Base-by-base conservation (phyloP, 495 filamentous ascomycete species). In the Annulohypoxylon moriforme region DNA sequence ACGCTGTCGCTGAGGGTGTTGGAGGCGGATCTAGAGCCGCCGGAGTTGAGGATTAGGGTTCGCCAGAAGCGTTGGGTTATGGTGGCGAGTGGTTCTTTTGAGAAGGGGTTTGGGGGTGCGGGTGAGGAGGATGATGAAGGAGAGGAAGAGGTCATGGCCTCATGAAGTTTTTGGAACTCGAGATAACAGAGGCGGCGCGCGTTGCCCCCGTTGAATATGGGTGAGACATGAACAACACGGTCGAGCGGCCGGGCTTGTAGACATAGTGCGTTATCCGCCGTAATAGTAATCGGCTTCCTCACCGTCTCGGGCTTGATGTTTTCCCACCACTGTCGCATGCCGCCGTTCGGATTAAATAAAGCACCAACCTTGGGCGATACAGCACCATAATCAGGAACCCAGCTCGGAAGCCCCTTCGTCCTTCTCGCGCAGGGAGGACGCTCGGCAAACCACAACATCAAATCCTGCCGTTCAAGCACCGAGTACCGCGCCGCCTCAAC, bases 351-450 rank as follows among this genome's bases (percentile, higher is more conserved):
- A 24, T 61, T 62, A 44, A 63, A 63, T 2, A 40, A 22, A 2
- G 0, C 4, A 24, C 10, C 14, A 5, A 16, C 52, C 24, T 34
- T 22, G 1, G 71, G 71, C 25, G 56, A 49, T 7, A 62, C 36
- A 29, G 71, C 53, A 50, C 60, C 58, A 44, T 60, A 77, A 42
- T 77, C 75, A 0, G 72, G 67, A n/a, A 73, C 75, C 75, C 75
- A 77, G 27, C 25, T 70, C 44, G 72, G 72, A 9, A 77, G 67
- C 0, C 71, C 69, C 34, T 38, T 59, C 13, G 68, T 5, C n/a
- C 72, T 60, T 22, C 38, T 40, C 3, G 63, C 42, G 60, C 64
- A 56, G 1, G 70, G 70, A 18, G 68, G 67, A 10, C 71, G 67
- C 29, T 70, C 67, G 16, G 0, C n/a, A 5, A 7, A 25, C 71